Evolutionary conservation across 2,329 filamentous ascomycete genomes (phyloP).

Genomic region (Cladophialophora exuberans): DNA sequence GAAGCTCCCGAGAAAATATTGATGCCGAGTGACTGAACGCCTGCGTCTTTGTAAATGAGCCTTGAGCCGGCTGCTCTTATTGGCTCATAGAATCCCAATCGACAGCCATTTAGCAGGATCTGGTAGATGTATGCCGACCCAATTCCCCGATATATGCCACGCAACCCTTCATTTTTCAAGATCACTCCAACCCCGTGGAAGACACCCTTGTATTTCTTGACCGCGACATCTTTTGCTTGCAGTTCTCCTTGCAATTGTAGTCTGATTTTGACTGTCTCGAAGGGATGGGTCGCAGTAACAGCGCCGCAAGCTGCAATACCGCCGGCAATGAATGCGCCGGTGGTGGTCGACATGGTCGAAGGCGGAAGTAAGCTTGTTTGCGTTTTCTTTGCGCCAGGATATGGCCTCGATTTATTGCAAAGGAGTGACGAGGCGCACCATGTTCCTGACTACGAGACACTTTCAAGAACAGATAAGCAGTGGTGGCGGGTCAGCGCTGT

Average conservation of each 20-base stretch:
- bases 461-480: not conserved
- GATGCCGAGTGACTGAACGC: conserved; percentile 81
- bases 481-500: conserved; percentile 15
- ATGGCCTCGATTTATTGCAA: conserved; percentile 7
- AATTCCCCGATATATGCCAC: conserved; percentile 84
- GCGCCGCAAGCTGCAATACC: conserved; percentile 96
- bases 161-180: conserved; percentile 82
- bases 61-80: conserved; percentile 73
- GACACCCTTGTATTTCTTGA: conserved; percentile 86
- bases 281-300: conserved; percentile 95
- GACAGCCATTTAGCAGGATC: conserved; percentile 92
- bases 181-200: conserved; percentile 91
- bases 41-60: conserved; percentile 70
- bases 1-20: conserved; percentile 92
- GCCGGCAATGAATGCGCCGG: conserved; percentile 86
- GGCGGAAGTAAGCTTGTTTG: not conserved
- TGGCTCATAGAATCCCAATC: conserved; percentile 96
- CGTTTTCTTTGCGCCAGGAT: conserved; percentile 2
- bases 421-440: not conserved
- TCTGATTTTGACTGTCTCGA: conserved; percentile 99
- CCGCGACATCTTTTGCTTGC: conserved; percentile 80
- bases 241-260: conserved; percentile 97
- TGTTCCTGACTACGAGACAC: not conserved
- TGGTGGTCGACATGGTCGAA: conserved; percentile 31
- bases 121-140: conserved; percentile 96